Conservation (phyloP, 129 eudicot genomes). For the Daucus carota region DNA sequence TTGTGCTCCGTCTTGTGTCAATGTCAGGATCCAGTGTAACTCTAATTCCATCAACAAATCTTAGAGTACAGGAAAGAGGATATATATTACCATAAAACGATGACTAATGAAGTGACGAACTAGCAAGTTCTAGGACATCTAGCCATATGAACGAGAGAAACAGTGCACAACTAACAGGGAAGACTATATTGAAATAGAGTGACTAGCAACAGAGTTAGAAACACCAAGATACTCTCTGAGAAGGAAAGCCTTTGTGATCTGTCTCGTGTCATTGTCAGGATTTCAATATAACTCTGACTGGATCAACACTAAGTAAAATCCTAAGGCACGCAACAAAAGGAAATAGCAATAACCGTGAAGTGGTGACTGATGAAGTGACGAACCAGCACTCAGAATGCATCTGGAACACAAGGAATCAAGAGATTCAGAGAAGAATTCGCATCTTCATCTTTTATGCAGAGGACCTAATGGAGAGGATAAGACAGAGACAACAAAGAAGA, state of each 20-base stretch:
- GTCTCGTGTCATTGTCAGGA: constrained; percentile 35
- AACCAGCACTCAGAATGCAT: background rate
- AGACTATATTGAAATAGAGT: background rate
- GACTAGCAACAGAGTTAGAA: constrained; percentile 7
- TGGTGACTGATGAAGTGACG: background rate
- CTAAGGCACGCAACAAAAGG: constrained; percentile 13
- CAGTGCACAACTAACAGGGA: constrained; percentile 12
- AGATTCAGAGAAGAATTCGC: constrained; percentile 13
- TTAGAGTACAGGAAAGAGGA: constrained; percentile 16
- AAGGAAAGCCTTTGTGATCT: constrained; percentile 7
- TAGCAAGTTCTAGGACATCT: constrained; percentile 30
- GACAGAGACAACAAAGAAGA: constrained; percentile 14
- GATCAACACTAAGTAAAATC: background rate
- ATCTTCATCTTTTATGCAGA: constrained; percentile 28
- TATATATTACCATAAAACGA: constrained; percentile 17
- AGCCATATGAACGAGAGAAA: constrained; percentile 23
- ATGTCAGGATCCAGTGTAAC: constrained; percentile 18
- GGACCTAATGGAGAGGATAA: constrained; percentile 36
- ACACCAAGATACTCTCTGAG: constrained; percentile 7
- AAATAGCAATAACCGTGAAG: constrained; percentile 17
- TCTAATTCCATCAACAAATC: background rate
- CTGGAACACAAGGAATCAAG: constrained; percentile 15
- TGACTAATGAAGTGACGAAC: background rate
- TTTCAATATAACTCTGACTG: constrained; percentile 4
- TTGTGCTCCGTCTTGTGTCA: constrained; percentile 23